A percentile compares a stretch with the other conserved stretches of the same genome.
Conservation (phyloP, 2,329 filamentous ascomycete species). For the Xylariaceae sp. region DNA sequence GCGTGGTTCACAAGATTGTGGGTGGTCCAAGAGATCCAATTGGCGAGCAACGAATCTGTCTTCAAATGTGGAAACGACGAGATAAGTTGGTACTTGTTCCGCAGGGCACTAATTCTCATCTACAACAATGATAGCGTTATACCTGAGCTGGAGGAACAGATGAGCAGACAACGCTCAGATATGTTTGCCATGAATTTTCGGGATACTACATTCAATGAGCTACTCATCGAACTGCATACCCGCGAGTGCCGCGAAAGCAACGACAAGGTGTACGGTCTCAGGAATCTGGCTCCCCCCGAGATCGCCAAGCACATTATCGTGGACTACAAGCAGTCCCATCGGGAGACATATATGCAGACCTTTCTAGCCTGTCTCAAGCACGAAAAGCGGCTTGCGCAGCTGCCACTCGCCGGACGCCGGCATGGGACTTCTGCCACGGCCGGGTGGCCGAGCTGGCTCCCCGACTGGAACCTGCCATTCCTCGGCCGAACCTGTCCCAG, state of each 20-base stretch:
- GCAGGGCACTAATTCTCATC: conserved; percentile 5
- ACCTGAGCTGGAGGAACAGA: too few relatives aligned
- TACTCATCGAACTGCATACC: too few relatives aligned
- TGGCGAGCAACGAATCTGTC: conserved; percentile 6
- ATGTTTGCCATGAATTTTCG: too few relatives aligned
- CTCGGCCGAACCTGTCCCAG: background rate
- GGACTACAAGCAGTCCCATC: conserved; percentile 4
- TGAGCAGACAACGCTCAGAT: too few relatives aligned
- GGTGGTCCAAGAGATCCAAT: conserved; percentile 14
- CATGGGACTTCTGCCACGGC: background rate
- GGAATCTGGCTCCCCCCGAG: conserved; percentile 4
- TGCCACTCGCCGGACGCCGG: background rate
- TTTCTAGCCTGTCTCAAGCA: conserved; percentile 4
- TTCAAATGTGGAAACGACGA: conserved; percentile 11
- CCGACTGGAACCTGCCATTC: conserved; percentile 8
- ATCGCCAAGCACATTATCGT: conserved; percentile 2
- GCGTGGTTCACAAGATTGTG: conserved; percentile 10
- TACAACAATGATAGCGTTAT: too few relatives aligned
- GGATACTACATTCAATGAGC: too few relatives aligned
- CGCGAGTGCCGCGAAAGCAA: conserved; percentile 5
- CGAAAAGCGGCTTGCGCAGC: conserved; percentile 3
- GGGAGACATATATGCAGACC: conserved; percentile 5
- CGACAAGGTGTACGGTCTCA: conserved; percentile 13
- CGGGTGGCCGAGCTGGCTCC: conserved; percentile 10
- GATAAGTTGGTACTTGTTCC: conserved; percentile 9